Evolutionary conservation across 2,329 filamentous ascomycete species (phyloP), one percentile per base, ranked within the genome.

Genomic region (Fusarium ambrosium): DNA sequence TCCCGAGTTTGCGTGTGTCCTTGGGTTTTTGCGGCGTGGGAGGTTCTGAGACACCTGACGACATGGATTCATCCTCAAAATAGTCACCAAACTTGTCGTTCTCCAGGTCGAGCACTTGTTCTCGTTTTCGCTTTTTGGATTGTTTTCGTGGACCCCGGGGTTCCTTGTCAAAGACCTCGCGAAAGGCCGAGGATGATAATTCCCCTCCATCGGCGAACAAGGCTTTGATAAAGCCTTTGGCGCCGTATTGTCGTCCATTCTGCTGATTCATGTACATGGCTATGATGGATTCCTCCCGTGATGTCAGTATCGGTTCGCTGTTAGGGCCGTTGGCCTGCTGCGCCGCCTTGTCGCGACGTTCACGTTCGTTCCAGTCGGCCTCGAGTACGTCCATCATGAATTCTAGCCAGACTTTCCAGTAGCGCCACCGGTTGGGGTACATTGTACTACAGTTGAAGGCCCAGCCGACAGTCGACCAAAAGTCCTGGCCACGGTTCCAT

Each of bases 401-500:
- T 37, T 92, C 89, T 16, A 98, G 86, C 93, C 95, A 98, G 9
- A 90, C 83, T 76, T 89, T 91, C 95, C 95, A 98, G 79, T 92
- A 89, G 60, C 87, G 88, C 96, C 97, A 98, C 22, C 96, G 89
- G 45, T 89, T 87, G 2, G 91, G 91, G 76, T 96, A 87, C 36
- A 89, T 82, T 2, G 93, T 88, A 62, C 94, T 95, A 84, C 96
- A 98, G 80, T 96, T 97, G 81, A 98, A 95, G 0, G 94, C 93
- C 97, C 97, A 98, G 4, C 96, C 97, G 0, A 97, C 89, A 0
- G 94, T 90, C 48, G 92, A 89, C 95, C 97, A 99, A 78, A 98
- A 97, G 80, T 97, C 94, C 70, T 94, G 91, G 1, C 93, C 94
- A n/a, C 90, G 89, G 18, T 85, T 85, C 90, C 94, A 98, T 2